These are phyloP conservation scores for Nannochloropsis salina DNA, from an alignment of 108 stramenopile genomes.

Conservation along the genomic window DNA sequence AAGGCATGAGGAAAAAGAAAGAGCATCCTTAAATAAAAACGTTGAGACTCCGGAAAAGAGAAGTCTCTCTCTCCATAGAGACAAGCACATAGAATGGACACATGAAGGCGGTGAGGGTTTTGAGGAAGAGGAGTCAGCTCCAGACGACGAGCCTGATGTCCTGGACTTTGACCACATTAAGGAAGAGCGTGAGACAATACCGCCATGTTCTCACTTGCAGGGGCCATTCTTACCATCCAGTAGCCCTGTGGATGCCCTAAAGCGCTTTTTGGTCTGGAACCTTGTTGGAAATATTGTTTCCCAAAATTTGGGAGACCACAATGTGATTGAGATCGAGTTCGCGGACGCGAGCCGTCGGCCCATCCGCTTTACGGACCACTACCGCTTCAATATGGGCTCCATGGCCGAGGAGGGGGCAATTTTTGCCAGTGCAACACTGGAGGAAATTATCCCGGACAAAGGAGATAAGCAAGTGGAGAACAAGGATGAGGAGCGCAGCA, in stretches of 20 bases:
- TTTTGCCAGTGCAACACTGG: slow-evolving; percentile 27
- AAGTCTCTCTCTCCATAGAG: not conserved
- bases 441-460: not conserved
- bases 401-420: slow-evolving; percentile 14
- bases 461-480: not conserved
- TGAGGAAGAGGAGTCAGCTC: not conserved
- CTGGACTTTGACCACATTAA: not conserved
- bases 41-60: not conserved
- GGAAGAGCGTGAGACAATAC: too few relatives aligned
- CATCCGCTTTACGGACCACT: slow-evolving; percentile 37
- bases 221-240: slow-evolving; percentile 34
- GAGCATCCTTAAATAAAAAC: too few relatives aligned
- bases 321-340: slow-evolving; percentile 42
- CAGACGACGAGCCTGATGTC: not conserved
- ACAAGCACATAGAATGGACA: not conserved
- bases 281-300: slow-evolving; percentile 30
- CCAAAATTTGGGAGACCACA: slow-evolving; percentile 23
- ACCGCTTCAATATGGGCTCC: slow-evolving; percentile 36
- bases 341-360: slow-evolving; percentile 33
- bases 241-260: slow-evolving; percentile 24
- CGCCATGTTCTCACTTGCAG: slow-evolving; percentile 4
- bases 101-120: not conserved
- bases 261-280: slow-evolving; percentile 35
- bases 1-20: too few relatives aligned
- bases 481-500: slow-evolving; percentile 28